phyloP scores from a whole-genome alignment of 179 eudicot species.

The Heliamphora pulchella region DNA sequence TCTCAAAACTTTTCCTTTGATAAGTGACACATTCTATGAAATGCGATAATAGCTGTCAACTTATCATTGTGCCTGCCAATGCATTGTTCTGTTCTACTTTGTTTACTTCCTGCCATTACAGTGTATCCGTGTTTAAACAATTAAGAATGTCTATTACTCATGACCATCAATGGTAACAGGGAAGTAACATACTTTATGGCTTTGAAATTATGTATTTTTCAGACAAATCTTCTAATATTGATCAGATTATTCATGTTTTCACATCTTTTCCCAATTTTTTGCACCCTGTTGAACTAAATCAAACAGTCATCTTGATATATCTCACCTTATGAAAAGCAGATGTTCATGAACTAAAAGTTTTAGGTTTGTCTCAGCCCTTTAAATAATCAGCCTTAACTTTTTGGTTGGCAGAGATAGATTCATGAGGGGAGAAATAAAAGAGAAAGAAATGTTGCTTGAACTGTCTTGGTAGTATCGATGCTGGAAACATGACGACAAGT shows the following conservation, averaged over 20 bases:
- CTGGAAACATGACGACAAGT: neutral
- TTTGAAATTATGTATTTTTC: neutral
- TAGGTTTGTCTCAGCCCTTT: neutral
- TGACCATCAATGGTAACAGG: neutral
- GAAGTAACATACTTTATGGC: neutral
- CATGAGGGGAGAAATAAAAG: neutral
- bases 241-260: neutral
- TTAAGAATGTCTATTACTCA: neutral
- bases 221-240: neutral
- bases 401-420: neutral
- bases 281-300: neutral
- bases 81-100: neutral
- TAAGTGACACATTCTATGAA: neutral
- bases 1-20: neutral
- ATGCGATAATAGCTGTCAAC: conserved; percentile 4
- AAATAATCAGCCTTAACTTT: neutral
- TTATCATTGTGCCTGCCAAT: neutral
- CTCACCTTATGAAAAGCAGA: neutral
- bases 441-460: neutral
- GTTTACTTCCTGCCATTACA: too few species aligned
- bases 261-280: neutral
- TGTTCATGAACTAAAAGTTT: neutral
- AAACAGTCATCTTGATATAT: neutral
- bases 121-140: neutral
- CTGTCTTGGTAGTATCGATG: neutral